Evolutionary conservation across 2,329 filamentous ascomycete species (phyloP).

Genomic region (Phialocephala sp.): DNA sequence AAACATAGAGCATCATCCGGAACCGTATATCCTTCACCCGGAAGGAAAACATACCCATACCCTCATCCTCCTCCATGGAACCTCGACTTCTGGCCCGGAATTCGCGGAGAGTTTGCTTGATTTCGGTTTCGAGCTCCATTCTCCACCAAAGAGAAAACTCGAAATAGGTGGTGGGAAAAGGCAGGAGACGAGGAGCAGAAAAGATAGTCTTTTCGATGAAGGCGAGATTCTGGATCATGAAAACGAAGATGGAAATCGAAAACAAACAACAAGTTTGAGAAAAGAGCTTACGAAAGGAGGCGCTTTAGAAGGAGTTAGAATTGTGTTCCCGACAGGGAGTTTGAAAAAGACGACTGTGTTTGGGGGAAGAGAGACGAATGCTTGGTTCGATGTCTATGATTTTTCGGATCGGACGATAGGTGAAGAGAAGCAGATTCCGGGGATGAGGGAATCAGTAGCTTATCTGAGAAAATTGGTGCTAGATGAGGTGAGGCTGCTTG

Average conservation of each 20-base stretch:
- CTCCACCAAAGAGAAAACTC: too few relatives aligned
- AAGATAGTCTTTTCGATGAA: too few relatives aligned
- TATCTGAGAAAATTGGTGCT: slow-evolving; percentile 25
- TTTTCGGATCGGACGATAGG: slow-evolving; percentile 36
- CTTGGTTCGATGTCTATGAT: slow-evolving; percentile 40
- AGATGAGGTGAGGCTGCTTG: slow-evolving; percentile 8
- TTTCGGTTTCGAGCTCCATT: neutral
- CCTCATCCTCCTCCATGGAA: slow-evolving; percentile 50
- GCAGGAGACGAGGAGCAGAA: too few relatives aligned
- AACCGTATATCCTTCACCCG: slow-evolving; percentile 16
- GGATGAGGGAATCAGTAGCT: slow-evolving; percentile 19
- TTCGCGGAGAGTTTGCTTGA: slow-evolving; percentile 5
- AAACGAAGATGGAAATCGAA: neutral
- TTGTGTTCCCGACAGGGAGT: slow-evolving; percentile 35
- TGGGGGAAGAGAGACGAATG: slow-evolving; percentile 29
- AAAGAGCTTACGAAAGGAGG: slow-evolving; percentile 6
- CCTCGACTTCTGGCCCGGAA: slow-evolving; percentile 43
- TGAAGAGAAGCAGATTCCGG: slow-evolving; percentile 13
- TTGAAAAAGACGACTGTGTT: slow-evolving; percentile 31
- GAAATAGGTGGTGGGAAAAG: too few relatives aligned
- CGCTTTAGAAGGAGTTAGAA: slow-evolving; percentile 19
- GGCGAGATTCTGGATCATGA: too few relatives aligned
- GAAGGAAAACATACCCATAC: slow-evolving; percentile 39
- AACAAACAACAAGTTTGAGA: neutral
- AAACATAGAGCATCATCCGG: slow-evolving; percentile 5